Conservation (phyloP, 805 yeast species). For the Cyberlindnera maclurae region DNA sequence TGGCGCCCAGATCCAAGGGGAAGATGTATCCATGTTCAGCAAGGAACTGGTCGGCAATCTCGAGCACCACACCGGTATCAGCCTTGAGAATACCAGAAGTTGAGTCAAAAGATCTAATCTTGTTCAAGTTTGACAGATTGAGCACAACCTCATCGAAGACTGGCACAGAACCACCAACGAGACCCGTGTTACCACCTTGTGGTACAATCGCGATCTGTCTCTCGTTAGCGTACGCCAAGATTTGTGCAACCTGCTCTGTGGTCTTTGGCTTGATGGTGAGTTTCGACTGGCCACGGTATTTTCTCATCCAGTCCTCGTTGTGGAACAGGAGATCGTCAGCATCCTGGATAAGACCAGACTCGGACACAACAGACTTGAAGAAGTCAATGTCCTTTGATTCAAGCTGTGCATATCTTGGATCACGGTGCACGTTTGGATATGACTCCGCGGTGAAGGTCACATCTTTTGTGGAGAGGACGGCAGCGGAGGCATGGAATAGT, state of each 20-base stretch:
- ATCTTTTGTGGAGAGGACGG: slow-evolving; percentile 16
- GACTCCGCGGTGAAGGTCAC: slow-evolving; percentile 58
- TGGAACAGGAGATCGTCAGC: slow-evolving; percentile 57
- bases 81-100: slow-evolving; percentile 80
- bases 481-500: slow-evolving; percentile 3
- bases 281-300: slow-evolving; percentile 81
- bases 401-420: slow-evolving; percentile 43
- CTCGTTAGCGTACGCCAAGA: slow-evolving; percentile 75
- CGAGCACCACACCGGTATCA: slow-evolving; percentile 88
- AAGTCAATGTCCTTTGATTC: slow-evolving; percentile 47
- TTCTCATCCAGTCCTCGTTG: slow-evolving; percentile 94
- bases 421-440: slow-evolving; percentile 52
- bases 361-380: slow-evolving; percentile 54
- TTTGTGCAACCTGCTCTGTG: slow-evolving; percentile 67
- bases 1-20: slow-evolving; percentile 93
- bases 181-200: slow-evolving; percentile 95
- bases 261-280: slow-evolving; percentile 78
- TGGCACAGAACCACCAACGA: slow-evolving; percentile 92
- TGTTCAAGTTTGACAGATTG: slow-evolving; percentile 63
- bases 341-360: slow-evolving; percentile 42
- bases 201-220: slow-evolving; percentile 80
- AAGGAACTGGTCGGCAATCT: slow-evolving; percentile 71
- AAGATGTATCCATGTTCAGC: slow-evolving; percentile 82
- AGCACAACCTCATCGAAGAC: slow-evolving; percentile 85
- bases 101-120: slow-evolving; percentile 73